A percentile compares a stretch with the other conserved stretches of the same genome.
These are phyloP conservation scores for Fagus sylvatica DNA, from an alignment of 306 rosid species.

Conservation along the genomic window DNA sequence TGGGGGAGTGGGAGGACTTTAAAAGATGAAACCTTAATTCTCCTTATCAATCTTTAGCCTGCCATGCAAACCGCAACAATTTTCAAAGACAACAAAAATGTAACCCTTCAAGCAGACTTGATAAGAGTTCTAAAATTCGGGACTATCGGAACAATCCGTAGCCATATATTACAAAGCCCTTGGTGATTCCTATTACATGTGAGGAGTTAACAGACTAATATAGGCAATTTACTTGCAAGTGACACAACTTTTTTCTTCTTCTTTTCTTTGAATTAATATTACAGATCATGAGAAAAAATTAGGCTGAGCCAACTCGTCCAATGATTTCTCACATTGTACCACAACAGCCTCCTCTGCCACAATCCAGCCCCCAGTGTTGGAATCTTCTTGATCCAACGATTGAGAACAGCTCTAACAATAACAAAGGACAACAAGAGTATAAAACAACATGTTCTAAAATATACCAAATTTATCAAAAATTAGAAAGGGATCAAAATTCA, in stretches of 20 bases:
- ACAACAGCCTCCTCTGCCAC: constrained; percentile 67
- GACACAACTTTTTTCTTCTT: background rate
- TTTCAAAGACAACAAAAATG: too few species aligned
- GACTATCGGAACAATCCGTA: background rate
- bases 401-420: constrained; percentile 53
- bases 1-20: too few species aligned
- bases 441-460: background rate
- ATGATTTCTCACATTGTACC: constrained; percentile 57
- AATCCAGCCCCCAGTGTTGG: constrained; percentile 47
- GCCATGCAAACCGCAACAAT: too few species aligned
- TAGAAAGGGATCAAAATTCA: background rate
- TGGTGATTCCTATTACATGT: background rate
- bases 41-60: too few species aligned
- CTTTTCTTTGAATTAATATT: background rate
- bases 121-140: too few species aligned
- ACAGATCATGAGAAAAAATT: constrained; percentile 35
- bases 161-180: background rate
- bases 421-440: constrained; percentile 3
- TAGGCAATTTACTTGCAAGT: background rate
- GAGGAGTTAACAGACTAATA: background rate
- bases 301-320: constrained; percentile 20
- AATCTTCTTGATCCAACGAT: constrained; percentile 35
- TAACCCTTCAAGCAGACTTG: too few species aligned
- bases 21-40: too few species aligned
- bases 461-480: background rate